Percentiles rank a stretch among this genome's conserved stretches.
Evolutionary conservation across 306 rosid genomes (phyloP).

Genomic region (Cicer arietinum): DNA sequence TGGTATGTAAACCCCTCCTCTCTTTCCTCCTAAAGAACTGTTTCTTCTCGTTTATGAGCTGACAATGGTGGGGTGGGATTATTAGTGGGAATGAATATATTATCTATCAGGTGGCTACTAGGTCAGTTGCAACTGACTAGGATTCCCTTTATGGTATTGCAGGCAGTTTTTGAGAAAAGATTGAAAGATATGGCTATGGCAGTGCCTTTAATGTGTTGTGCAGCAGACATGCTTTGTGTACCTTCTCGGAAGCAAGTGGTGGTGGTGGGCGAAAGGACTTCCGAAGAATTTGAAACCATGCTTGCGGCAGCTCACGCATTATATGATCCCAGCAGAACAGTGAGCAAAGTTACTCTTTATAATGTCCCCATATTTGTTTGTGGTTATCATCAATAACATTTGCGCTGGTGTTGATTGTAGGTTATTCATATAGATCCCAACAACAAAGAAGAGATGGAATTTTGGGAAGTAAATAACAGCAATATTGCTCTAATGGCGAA

Average conservation of each 20-base stretch:
- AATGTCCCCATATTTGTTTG: slow-evolving; percentile 7
- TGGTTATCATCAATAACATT: slow-evolving; percentile 27
- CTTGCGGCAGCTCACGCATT: slow-evolving; percentile 71
- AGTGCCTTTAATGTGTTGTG: slow-evolving; percentile 98
- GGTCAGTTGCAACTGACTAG: slow-evolving; percentile 35
- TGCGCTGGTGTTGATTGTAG: slow-evolving; percentile 49
- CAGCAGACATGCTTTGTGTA: slow-evolving; percentile 71
- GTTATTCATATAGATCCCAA: slow-evolving; percentile 80
- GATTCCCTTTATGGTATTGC: slow-evolving; percentile 40
- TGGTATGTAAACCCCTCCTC: slow-evolving; percentile 58
- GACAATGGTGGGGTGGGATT: slow-evolving; percentile 28
- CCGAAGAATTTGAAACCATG: slow-evolving; percentile 67
- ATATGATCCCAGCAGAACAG: slow-evolving; percentile 82
- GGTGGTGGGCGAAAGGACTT: slow-evolving; percentile 68
- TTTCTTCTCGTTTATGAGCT: slow-evolving; percentile 25
- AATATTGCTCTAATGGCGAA: slow-evolving; percentile 75
- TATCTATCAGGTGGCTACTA: slow-evolving; percentile 21
- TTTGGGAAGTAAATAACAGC: slow-evolving; percentile 84
- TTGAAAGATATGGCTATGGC: slow-evolving; percentile 85
- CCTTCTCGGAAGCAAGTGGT: slow-evolving; percentile 79
- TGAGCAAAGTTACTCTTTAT: slow-evolving; percentile 47
- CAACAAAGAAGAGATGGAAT: slow-evolving; percentile 67
- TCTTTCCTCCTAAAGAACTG: slow-evolving; percentile 25
- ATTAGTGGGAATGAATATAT: neutral
- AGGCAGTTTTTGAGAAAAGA: slow-evolving; percentile 88